phyloP scores from a whole-genome alignment of 306 rosid species.

The Medicago lupulina region DNA sequence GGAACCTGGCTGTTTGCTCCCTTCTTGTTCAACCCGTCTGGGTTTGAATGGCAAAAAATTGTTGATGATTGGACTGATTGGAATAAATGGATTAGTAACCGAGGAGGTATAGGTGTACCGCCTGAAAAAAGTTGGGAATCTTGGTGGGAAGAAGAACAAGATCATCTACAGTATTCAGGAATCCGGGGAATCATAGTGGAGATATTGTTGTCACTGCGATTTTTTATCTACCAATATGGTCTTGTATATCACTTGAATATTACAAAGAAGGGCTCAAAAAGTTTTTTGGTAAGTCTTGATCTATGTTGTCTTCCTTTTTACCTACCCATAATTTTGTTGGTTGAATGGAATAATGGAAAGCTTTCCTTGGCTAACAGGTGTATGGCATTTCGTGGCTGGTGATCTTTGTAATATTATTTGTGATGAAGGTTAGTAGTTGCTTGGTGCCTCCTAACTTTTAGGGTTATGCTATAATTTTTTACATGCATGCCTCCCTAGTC shows the following conservation, averaged over 20 bases:
- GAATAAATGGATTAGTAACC: conserved; percentile 63
- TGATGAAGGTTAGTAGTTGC: conserved; percentile 86
- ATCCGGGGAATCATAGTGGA: conserved; percentile 51
- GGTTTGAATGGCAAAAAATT: conserved; percentile 64
- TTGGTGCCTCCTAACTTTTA: conserved; percentile 21
- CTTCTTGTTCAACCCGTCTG: conserved; percentile 59
- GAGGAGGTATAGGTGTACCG: conserved; percentile 59
- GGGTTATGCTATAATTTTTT: conserved; percentile 3
- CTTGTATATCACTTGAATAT: conserved; percentile 57
- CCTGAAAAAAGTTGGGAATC: conserved; percentile 66
- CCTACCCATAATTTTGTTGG: not conserved
- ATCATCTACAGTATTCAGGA: conserved; percentile 58
- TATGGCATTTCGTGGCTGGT: conserved; percentile 98
- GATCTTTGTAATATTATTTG: conserved; percentile 82
- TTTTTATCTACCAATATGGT: conserved; percentile 60
- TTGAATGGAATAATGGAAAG: conserved; percentile 34
- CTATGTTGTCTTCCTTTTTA: conserved; percentile 4
- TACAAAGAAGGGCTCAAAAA: conserved; percentile 48
- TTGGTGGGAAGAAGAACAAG: conserved; percentile 67
- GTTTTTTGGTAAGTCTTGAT: conserved; percentile 51
- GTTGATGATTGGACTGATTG: conserved; percentile 68
- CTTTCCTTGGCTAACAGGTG: conserved; percentile 61
- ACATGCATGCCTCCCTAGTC: not conserved
- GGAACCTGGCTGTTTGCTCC: conserved; percentile 67
- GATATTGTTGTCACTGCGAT: conserved; percentile 54